Evolutionary conservation across 148 eudicot species (phyloP).

Genomic region (Diospyros lotus): DNA sequence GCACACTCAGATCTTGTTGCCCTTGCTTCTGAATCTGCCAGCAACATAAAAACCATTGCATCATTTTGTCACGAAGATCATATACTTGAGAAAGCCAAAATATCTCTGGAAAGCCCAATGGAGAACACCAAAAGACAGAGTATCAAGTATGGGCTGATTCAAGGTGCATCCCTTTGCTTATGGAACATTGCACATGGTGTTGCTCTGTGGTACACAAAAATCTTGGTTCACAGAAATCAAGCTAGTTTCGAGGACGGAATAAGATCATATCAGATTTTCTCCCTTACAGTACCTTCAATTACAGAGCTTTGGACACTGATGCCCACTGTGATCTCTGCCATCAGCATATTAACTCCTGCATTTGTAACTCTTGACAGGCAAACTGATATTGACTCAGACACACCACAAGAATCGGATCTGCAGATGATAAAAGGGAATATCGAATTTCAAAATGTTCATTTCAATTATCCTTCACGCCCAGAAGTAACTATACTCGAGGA

Average conservation of each 20-base stretch:
- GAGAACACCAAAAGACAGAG: slow-evolving; percentile 30
- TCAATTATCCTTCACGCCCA: slow-evolving; percentile 32
- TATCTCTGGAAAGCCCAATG: slow-evolving; percentile 26
- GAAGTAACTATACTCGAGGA: slow-evolving; percentile 34
- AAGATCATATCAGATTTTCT: slow-evolving; percentile 49
- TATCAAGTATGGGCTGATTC: slow-evolving; percentile 38
- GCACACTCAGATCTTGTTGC: slow-evolving; percentile 35
- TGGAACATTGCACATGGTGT: slow-evolving; percentile 52
- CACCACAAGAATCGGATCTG: slow-evolving; percentile 18
- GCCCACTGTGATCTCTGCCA: slow-evolving; percentile 45
- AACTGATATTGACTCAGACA: slow-evolving; percentile 41
- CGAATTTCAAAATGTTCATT: slow-evolving; percentile 29
- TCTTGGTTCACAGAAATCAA: slow-evolving; percentile 34
- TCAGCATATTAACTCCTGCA: slow-evolving; percentile 37
- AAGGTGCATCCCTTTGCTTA: slow-evolving; percentile 46
- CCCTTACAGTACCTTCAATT: slow-evolving; percentile 46
- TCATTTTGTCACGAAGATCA: slow-evolving; percentile 45
- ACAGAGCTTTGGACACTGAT: slow-evolving; percentile 51
- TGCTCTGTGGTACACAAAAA: slow-evolving; percentile 41
- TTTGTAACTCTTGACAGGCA: slow-evolving; percentile 35
- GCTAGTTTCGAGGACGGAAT: slow-evolving; percentile 39
- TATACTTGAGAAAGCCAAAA: slow-evolving; percentile 35
- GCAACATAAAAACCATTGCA: slow-evolving; percentile 38
- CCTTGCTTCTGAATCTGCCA: slow-evolving; percentile 42
- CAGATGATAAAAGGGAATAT: slow-evolving; percentile 34